These are phyloP conservation scores for Scedosporium dehoogii DNA, from an alignment of 2,329 filamentous ascomycete genomes.

Conservation along the genomic window DNA sequence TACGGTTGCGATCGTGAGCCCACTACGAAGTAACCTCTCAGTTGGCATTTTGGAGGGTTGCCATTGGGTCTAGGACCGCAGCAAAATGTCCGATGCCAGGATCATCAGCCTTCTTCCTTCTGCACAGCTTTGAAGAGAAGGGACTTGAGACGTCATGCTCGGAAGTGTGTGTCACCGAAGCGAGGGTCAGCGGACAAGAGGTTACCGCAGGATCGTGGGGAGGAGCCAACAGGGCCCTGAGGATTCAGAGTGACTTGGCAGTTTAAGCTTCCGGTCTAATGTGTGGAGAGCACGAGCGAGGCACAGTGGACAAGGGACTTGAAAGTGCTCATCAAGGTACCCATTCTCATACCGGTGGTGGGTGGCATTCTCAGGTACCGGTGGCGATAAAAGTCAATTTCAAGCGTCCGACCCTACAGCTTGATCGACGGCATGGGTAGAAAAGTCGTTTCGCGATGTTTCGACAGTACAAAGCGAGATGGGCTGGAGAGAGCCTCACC, in stretches of 20 bases:
- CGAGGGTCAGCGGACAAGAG: conserved; percentile 3
- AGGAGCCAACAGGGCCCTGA: background rate
- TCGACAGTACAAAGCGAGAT: background rate
- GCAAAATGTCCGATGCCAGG: conserved; percentile 7
- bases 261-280: background rate
- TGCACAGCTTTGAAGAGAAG: conserved; percentile 5
- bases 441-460: conserved; percentile 7
- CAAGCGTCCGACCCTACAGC: background rate
- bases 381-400: background rate
- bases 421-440: conserved; percentile 4
- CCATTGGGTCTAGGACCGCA: background rate
- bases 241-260: background rate
- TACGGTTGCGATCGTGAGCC: background rate
- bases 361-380: background rate
- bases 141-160: conserved; percentile 16
- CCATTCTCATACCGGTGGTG: background rate
- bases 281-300: background rate
- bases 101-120: background rate
- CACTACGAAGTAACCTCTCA: background rate
- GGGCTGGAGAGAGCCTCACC: background rate
- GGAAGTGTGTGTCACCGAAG: conserved; percentile 16
- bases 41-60: background rate
- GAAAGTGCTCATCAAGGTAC: background rate
- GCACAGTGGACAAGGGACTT: background rate
- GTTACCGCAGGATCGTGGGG: background rate